Conservation (phyloP, 805 yeast genomes). For the Teunomyces kruisii region DNA sequence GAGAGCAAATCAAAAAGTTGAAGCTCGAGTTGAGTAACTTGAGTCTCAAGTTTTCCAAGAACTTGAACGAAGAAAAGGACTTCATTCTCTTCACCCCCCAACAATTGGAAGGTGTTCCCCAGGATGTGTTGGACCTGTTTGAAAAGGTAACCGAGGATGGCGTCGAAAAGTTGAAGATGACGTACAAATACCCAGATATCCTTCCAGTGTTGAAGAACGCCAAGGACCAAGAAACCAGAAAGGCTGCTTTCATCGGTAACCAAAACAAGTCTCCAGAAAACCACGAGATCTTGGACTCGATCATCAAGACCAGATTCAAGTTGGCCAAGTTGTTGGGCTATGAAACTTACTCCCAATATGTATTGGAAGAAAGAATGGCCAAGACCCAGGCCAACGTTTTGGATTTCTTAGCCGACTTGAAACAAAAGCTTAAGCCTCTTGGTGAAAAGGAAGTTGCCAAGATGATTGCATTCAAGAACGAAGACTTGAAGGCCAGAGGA, state of each 20-base stretch:
- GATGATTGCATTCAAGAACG: conserved; percentile 52
- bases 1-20: conserved; percentile 57
- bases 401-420: conserved; percentile 62
- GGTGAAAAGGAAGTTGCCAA: conserved; percentile 54
- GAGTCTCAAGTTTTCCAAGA: conserved; percentile 58
- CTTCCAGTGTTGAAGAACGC: conserved; percentile 79
- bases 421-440: conserved; percentile 54
- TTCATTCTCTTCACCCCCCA: conserved; percentile 57
- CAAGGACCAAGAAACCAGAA: conserved; percentile 60
- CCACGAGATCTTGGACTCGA: conserved; percentile 56
- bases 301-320: conserved; percentile 61
- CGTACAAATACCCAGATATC: conserved; percentile 79
- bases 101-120: conserved; percentile 74
- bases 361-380: conserved; percentile 80
- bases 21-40: conserved; percentile 60
- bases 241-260: conserved; percentile 61
- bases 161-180: conserved; percentile 53
- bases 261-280: conserved; percentile 69
- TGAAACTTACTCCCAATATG: conserved; percentile 64
- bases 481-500: conserved; percentile 49
- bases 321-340: conserved; percentile 68
- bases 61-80: conserved; percentile 70
- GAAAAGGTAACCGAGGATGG: conserved; percentile 46
- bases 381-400: conserved; percentile 61
- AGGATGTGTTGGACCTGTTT: conserved; percentile 57